Base-by-base conservation (phyloP, 2,329 filamentous ascomycete genomes). In the Lithohypha guttulata region DNA sequence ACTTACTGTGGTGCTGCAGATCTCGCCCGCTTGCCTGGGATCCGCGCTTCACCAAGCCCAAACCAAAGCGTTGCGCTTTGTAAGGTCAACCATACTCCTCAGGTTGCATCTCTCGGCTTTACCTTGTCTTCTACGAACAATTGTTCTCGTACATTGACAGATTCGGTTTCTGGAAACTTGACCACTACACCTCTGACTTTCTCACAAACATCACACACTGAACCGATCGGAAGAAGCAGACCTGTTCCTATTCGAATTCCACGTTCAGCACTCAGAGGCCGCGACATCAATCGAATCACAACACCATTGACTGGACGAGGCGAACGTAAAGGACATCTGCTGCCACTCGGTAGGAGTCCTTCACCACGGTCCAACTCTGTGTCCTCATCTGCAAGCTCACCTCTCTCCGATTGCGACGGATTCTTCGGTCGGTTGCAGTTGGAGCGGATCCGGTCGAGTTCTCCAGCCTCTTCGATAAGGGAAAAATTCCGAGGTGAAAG, bases 231-330 rank as follows among this genome's bases (percentile, higher is more conserved):
- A 8, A 28, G 3, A 11, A 32, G 3, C 19, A 26, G 8, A n/a
- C 17, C 30, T 22, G 17, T 22, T 9, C 34, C 40, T 14, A 42
- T 39, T 13, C 22, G 25, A 6, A 39, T 42, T 11, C 40, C 34
- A 13, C 33, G 26, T 6, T 34, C 30, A 28, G 25, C 30, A 20
- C 22, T 34, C 17, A 18, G 17, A 14, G 29, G 17, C 4, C 38
- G 38, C 9, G 38, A 44, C 31, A 39, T 39, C 19, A 41, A 44
- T 36, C 29, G 37, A 9, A 19, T 41, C 8, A 14, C 31, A 28
- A 40, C 29, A 21, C 42, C 31, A 13, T 18, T 44, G 6, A 36
- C 42, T 21, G 42, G 42, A 10, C 37, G 42, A 29, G 42, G 42
- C 8, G 36, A 37, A 13, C 22, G 41, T n/a, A 41, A 34, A 36